Evolutionary conservation across 2,329 filamentous ascomycete genomes (phyloP), one percentile per base, ranked within the genome.

Genomic region (Xylariaceae sp.): DNA sequence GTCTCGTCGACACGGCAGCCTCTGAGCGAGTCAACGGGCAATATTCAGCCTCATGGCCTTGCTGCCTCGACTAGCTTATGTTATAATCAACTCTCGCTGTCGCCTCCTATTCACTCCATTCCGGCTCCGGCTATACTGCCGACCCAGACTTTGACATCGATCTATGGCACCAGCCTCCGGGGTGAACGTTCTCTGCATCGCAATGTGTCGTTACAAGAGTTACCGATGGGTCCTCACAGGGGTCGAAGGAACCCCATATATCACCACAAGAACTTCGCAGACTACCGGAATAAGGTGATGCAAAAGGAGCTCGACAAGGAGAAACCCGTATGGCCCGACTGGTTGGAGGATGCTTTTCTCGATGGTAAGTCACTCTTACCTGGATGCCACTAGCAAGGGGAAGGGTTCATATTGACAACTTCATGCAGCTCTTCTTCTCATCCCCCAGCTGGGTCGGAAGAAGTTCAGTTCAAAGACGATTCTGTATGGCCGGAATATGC

Each of bases 401-500:
- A 17, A 17, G 17, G 17, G 17, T 17, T 2, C 17, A 17, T 17
- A 17, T 17, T 17, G 17, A 17, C 17, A 17, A 17, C 17, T 17
- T 17, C 17, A 17, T 17, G 17, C 17, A 88, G 86, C 85, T 57
- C 78, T 88, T 10, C 74, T 88, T 53, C 75, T 86, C 53, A 86
- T 88, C 70, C 85, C 86, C 50, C 80, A 82, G 65, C 86, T 88
- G 80, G 84, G 84, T 37, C 79, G 85, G 54, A 81, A 83, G 67
- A 88, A 88, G 74, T 86, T 85, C 69, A 84, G 81, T 60, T 85
- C 86, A 74, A 80, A 81, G 63, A 80, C 82, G 41, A 82, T 85
- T 69, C 81, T 83, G 45, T 83, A 86, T 65, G 86, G 86, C 3
- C 82, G 86, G 53, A 89, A 89, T 73, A 87, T 88, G 80, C 78